These are phyloP conservation scores for Leptodontidium sp. DNA, from an alignment of 2,329 filamentous ascomycete species.

Conservation along the genomic window DNA sequence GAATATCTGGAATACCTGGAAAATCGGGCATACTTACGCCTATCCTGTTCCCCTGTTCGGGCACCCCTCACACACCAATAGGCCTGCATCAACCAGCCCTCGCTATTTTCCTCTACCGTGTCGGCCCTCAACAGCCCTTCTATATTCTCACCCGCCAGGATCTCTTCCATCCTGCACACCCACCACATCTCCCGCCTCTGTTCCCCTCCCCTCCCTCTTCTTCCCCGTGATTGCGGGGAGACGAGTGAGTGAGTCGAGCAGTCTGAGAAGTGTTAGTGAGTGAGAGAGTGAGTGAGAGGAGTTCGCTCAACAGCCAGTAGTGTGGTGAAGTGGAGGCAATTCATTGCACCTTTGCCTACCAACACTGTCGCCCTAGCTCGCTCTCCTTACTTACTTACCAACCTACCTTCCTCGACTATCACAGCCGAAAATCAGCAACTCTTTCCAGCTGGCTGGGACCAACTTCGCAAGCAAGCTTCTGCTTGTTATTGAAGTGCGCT, in stretches of 20 bases:
- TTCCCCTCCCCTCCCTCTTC: neutral
- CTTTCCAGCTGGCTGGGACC: neutral
- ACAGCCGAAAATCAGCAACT: neutral
- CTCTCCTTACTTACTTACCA: neutral
- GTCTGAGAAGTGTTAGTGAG: neutral
- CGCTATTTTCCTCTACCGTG: neutral
- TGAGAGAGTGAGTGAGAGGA: neutral
- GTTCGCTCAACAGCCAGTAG: neutral
- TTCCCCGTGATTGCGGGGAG: constrained; percentile 21
- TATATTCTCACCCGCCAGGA: constrained; percentile 11
- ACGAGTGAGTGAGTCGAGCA: neutral
- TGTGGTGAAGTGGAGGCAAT: neutral
- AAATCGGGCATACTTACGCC: neutral
- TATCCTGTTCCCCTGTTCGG: neutral
- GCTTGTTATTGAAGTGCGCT: neutral
- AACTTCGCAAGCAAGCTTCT: neutral
- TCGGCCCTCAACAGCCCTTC: constrained; percentile 1
- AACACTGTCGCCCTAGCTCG: neutral
- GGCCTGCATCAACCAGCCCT: neutral
- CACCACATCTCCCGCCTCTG: constrained; percentile 7
- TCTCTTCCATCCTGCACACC: neutral
- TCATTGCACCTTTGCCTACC: neutral
- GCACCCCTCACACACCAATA: neutral
- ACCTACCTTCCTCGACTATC: neutral
- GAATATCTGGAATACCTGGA: neutral